Evolutionary conservation across 2,329 filamentous ascomycete genomes (phyloP), one percentile per base, ranked within the genome.

Genomic region (Tolypocladium tundrense): DNA sequence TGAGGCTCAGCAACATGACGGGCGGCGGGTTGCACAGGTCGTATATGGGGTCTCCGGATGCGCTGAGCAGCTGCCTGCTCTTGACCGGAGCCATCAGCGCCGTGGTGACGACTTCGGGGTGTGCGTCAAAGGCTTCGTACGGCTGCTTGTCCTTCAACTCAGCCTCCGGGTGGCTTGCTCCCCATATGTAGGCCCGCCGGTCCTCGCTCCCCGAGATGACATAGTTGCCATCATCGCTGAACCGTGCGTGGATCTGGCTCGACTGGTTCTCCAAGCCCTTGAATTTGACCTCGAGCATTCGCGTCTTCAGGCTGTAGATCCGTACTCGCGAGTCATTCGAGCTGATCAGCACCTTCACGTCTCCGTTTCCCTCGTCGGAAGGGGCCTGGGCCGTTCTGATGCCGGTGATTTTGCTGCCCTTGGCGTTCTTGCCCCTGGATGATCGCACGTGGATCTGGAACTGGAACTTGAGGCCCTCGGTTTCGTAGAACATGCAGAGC

Each of bases 361-460:
- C 88, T 1, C 84, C 84, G 41, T 81, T 81, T 14, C 73, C 70
- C 9, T 70, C 54, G 9, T 63, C 69, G 3, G 63, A 52, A 2
- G 85, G 84, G 54, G 84, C 77, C 19, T 76, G 72, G 62, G 87
- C 85, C 0, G 91, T 88, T 67, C 93, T 86, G 56, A 99, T 96
- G 8, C 91, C 92, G 0, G 94, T 97, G 64, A 99, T 96, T 70
- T 99, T 99, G 75, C 91, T 96, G 7, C 93, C 93, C 70, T 96
- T 97, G 5, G 92, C 88, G 67, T 97, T 97, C 68, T 91, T 92
- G 3, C 94, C 93, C 59, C 92, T 83, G 0, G 91, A 91, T 0
- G 92, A 97, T 51, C 92, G 86, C n/a, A 97, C 92, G 63, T 96
- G 91, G 37, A 97, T 87, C 68, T 97, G 91, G 1, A 88, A 88